phyloP scores from a whole-genome alignment of 1,284 basidiomycete genomes.

The Leccinum pachyderme region DNA sequence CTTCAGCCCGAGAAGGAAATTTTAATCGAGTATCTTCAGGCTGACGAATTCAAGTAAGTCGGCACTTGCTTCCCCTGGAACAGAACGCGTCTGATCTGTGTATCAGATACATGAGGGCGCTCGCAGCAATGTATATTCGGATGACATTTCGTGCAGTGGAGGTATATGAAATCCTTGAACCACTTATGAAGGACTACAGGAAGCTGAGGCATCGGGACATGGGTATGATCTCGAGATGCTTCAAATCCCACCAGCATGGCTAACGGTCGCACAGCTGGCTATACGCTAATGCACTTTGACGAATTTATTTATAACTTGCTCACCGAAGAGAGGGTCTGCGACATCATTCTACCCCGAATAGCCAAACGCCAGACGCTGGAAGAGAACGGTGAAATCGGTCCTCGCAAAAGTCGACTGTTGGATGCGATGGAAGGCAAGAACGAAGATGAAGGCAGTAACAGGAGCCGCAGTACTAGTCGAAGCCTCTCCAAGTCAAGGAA shows the following conservation, averaged over 20 bases:
- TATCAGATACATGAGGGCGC: constrained; percentile 84
- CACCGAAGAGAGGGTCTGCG: constrained; percentile 90
- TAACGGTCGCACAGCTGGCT: constrained; percentile 57
- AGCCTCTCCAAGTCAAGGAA: constrained; percentile 33
- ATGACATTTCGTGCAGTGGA: constrained; percentile 91
- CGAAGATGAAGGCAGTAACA: constrained; percentile 45
- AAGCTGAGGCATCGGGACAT: constrained; percentile 84
- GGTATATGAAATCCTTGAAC: constrained; percentile 92
- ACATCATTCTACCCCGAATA: constrained; percentile 92
- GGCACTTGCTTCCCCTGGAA: neutral
- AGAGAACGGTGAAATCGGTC: constrained; percentile 86
- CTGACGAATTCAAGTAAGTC: constrained; percentile 95
- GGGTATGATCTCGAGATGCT: constrained; percentile 48
- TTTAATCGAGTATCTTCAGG: constrained; percentile 89
- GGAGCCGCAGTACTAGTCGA: constrained; percentile 32
- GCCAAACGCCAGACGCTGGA: constrained; percentile 86
- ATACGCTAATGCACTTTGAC: constrained; percentile 85
- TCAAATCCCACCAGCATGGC: neutral
- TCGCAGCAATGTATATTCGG: constrained; percentile 93
- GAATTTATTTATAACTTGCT: constrained; percentile 88
- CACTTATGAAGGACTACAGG: constrained; percentile 89
- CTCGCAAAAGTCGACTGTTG: constrained; percentile 76
- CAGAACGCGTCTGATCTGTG: neutral
- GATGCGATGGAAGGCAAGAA: constrained; percentile 77
- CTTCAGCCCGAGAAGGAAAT: constrained; percentile 98